Evolutionary conservation across 164 flowering plant species (phyloP).

Genomic region (Cinnamomum micranthum): DNA sequence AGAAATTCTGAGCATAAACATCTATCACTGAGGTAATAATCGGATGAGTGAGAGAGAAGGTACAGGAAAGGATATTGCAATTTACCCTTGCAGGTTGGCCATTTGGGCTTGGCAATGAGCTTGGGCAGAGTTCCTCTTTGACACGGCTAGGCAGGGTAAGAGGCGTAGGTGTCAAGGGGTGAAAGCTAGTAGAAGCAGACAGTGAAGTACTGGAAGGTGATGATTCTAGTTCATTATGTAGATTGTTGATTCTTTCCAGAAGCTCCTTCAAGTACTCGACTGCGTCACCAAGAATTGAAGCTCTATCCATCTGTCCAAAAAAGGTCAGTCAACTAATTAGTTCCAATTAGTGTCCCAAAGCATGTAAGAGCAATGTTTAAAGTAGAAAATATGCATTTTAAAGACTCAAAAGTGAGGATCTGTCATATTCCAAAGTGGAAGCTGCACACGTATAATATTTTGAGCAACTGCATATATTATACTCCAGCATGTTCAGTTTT

Average conservation of each 20-base stretch:
- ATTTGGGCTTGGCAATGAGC: slow-evolving; percentile 55
- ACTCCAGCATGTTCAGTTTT: too few relatives aligned
- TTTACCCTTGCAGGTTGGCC: slow-evolving; percentile 57
- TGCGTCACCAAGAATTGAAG: slow-evolving; percentile 74
- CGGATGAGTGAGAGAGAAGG: not conserved
- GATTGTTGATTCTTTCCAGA: slow-evolving; percentile 60
- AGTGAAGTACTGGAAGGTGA: slow-evolving; percentile 40
- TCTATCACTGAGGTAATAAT: too few relatives aligned
- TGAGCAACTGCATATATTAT: too few relatives aligned
- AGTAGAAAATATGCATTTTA: too few relatives aligned
- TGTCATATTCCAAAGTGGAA: too few relatives aligned
- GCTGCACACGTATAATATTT: too few relatives aligned
- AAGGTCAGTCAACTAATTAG: too few relatives aligned
- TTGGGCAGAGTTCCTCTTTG: slow-evolving; percentile 58
- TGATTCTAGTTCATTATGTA: slow-evolving; percentile 60
- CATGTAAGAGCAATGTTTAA: too few relatives aligned
- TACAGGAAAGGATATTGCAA: not conserved
- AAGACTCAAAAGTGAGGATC: too few relatives aligned
- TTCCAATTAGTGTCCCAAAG: too few relatives aligned
- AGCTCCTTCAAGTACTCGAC: slow-evolving; percentile 68
- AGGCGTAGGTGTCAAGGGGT: slow-evolving; percentile 54
- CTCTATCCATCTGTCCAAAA: slow-evolving; percentile 54
- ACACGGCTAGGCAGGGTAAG: slow-evolving; percentile 44
- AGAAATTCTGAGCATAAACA: too few relatives aligned
- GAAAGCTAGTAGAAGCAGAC: slow-evolving; percentile 38